These are phyloP conservation scores for Trichaptum fuscoviolaceum DNA, from an alignment of 768 basidiomycete species.

Conservation along the genomic window DNA sequence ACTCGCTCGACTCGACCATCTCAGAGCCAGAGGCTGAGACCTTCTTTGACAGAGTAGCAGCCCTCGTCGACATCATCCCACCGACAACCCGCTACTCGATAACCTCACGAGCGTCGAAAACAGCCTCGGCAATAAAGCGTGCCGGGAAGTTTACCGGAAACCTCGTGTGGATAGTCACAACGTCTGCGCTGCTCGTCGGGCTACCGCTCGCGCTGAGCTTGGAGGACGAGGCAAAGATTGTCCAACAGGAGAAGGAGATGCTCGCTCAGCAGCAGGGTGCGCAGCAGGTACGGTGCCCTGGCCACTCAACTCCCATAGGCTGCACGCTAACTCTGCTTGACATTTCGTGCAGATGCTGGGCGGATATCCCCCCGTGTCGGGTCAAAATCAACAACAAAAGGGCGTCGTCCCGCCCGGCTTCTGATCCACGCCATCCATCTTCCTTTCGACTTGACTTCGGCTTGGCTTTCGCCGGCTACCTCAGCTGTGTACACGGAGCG, in stretches of 20 bases:
- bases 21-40: slow-evolving; percentile 74
- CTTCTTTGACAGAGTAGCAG: slow-evolving; percentile 78
- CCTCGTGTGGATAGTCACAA: slow-evolving; percentile 92
- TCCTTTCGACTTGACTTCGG: slow-evolving; percentile 7
- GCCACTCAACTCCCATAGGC: slow-evolving; percentile 2
- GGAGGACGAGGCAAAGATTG: slow-evolving; percentile 94
- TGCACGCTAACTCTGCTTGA: slow-evolving; percentile 12
- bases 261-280: slow-evolving; percentile 89
- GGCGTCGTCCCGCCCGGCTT: slow-evolving; percentile 84
- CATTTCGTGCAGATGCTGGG: slow-evolving; percentile 60
- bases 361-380: slow-evolving; percentile 42
- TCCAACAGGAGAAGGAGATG: slow-evolving; percentile 92
- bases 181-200: slow-evolving; percentile 88
- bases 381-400: slow-evolving; percentile 37
- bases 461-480: not conserved
- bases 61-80: slow-evolving; percentile 94
- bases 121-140: slow-evolving; percentile 60
- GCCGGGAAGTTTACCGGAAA: slow-evolving; percentile 75
- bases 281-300: slow-evolving; percentile 61
- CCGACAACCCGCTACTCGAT: slow-evolving; percentile 83
- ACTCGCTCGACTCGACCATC: slow-evolving; percentile 68
- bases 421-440: slow-evolving; percentile 29
- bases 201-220: slow-evolving; percentile 88
- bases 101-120: slow-evolving; percentile 50
- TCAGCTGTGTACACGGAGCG: not conserved